Base-by-base conservation (phyloP, 352 stramenopile genomes). In the Phytophthora colocasiae region DNA sequence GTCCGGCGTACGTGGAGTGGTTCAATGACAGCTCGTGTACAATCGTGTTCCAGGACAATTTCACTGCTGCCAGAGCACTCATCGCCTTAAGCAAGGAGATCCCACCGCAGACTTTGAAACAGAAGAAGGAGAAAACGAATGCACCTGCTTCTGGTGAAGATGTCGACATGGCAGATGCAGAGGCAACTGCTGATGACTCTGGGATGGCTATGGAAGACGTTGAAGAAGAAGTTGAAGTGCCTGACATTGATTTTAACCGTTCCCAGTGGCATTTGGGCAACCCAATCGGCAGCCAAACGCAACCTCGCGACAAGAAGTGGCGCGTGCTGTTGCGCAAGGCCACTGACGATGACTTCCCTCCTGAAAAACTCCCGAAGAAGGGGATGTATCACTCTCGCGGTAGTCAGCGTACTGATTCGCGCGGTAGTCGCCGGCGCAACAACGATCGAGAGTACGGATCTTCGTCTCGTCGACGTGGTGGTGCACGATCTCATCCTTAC, bases 1-100 rank as follows among this genome's bases (percentile, higher is more conserved):
- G 85, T 0, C 87, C 87, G 12, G 91, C 85, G 19, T 96, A 96
- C 71, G 84, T 96, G 41, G 87, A 96, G 59, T 96, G 87, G 87
- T 78, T 94, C 68, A 93, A 96, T 73, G 85, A 96, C 73, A 92
- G 82, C 44, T 84, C 85, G 53, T 94, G 85, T 51, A 96, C 85
- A 1, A 69, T 96, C 15, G 83, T 96, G 22, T 96, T 96, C 58
- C 69, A 94, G 59, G 87, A 96, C 40, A 55, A 80, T 6, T 87
- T 87, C 44, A 96, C 85, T 0, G 84, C 87, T 10, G 75, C 66
- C 0, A 77, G 87, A 48, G 85, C 84, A 11, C 64, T 96, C 3
- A 76, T 93, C 44, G 77, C 85, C 6, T 57, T 93, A 1, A 70
- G 69, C 22, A 48, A 84, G 12, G 73, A 83, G 27, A 66, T 96